Conservation (phyloP, 345 rosid species). For the Alliaria petiolata region DNA sequence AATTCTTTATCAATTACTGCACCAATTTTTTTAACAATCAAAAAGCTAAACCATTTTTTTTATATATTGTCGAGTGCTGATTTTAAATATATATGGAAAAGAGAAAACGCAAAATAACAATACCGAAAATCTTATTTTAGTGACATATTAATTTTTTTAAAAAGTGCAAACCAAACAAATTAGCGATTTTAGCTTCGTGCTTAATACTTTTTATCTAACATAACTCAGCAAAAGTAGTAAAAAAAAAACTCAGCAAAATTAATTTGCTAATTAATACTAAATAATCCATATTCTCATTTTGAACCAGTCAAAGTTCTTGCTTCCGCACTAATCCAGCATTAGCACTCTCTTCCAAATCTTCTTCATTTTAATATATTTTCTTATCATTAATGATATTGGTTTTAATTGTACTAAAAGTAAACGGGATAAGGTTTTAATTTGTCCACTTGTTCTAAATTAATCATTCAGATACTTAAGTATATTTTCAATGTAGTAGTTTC, state of each 20-base stretch:
- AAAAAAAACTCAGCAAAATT: too few species aligned
- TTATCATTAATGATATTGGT: conserved; percentile 9
- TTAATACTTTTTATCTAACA: background rate
- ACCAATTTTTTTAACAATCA: too few species aligned
- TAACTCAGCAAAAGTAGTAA: background rate
- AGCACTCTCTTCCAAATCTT: conserved; percentile 9
- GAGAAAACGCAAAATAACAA: too few species aligned
- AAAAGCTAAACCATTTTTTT: too few species aligned
- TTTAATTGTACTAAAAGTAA: conserved; percentile 26
- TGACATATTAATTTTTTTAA: too few species aligned
- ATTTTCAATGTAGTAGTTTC: conserved; percentile 8
- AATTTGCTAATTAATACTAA: background rate
- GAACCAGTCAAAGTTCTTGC: conserved; percentile 24
- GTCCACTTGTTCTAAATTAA: conserved; percentile 21
- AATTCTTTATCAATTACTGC: too few species aligned
- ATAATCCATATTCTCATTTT: conserved; percentile 9
- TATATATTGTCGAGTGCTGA: too few species aligned
- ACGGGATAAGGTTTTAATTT: conserved; percentile 26
- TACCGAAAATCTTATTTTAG: too few species aligned
- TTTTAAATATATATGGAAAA: too few species aligned
- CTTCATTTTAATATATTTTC: background rate
- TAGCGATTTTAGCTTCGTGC: background rate
- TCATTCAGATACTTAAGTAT: background rate
- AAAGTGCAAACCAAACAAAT: too few species aligned
- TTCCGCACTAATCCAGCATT: conserved; percentile 29